Base-by-base conservation (phyloP, 2,329 filamentous ascomycete species). In the Alternaria longipes region DNA sequence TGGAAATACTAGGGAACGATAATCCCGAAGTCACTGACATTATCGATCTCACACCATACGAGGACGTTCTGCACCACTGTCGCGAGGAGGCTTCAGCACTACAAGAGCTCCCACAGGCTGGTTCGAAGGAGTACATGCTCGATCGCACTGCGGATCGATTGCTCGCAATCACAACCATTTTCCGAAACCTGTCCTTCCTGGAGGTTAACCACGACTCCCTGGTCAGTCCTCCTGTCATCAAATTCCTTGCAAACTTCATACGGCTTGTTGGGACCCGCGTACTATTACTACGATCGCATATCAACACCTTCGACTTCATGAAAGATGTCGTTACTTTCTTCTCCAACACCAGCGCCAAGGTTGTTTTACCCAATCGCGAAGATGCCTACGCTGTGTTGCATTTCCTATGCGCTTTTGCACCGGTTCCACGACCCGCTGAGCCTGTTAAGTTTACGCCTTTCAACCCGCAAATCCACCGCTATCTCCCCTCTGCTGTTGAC, bases 251-350 rank as follows among this genome's bases (percentile, higher is more conserved):
- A 59, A 89, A 89, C 46, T 87, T 94, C 4, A 93, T 98, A 64
- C 86, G 93, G 61, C 92, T 95, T 67, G 84, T 98, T 14, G 95
- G 94, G 30, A 97, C 94, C 4, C 90, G 93, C 14, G 93, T 93
- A 69, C 92, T 94, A 85, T 85, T 98, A 30, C 82, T 98, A 42
- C 89, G 93, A 40, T 92, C 89, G 4, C 87, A 95, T 67, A 84
- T 87, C 73, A 97, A 97, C 79, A 95, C 91, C 0, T 83, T 97
- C 67, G 95, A 99, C 78, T 94, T 98, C 72, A 97, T 97, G 92
- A 99, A 99, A 80, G 95, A 99, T 77, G 84, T 93, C 30, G 88
- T 98, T 59, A 90, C 93, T 16, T 89, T 97, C 67, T 84, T 99
- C 56, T 97, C 94, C 58, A 98, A 99, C 77, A 88, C 96, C 49